Evolutionary conservation across 2,329 filamentous ascomycete genomes (phyloP).

Genomic region (Neopestalotiopsis clavispora): DNA sequence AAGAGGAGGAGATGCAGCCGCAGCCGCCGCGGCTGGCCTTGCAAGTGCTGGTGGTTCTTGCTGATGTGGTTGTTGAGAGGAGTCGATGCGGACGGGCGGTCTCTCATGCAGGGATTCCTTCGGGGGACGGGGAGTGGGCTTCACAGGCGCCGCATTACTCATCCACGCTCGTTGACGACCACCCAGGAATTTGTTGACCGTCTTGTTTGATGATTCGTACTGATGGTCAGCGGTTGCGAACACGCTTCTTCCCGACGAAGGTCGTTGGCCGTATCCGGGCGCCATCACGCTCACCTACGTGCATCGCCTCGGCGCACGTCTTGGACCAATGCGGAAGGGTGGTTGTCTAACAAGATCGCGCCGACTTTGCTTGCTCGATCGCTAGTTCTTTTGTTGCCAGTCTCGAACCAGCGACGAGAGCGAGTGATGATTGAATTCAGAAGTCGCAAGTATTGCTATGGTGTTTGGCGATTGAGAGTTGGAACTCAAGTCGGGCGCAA

Average conservation of each 20-base stretch:
- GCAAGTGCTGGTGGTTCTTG: conserved; percentile 17
- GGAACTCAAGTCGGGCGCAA: background rate
- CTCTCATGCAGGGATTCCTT: conserved; percentile 4
- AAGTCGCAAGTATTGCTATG: background rate
- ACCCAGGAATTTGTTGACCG: conserved; percentile 44
- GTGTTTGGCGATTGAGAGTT: background rate
- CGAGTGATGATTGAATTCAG: background rate
- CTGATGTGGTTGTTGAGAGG: conserved; percentile 17
- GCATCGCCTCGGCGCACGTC: conserved; percentile 16
- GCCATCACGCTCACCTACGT: conserved; percentile 18
- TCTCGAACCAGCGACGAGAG: background rate
- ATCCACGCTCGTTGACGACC: conserved; percentile 41
- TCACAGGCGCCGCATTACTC: conserved; percentile 32
- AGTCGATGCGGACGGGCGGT: conserved; percentile 12
- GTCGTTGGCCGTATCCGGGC: conserved; percentile 15
- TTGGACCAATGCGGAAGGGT: background rate
- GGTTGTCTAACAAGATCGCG: background rate
- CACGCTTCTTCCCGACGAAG: conserved; percentile 16
- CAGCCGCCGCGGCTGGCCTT: background rate
- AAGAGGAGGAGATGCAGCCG: background rate
- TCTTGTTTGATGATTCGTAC: conserved; percentile 46
- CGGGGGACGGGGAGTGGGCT: conserved; percentile 33
- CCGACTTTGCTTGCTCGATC: background rate
- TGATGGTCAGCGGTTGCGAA: conserved; percentile 26
- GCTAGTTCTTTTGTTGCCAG: background rate